Percentiles rank a stretch among this genome's conserved stretches.
These are phyloP conservation scores for Xerocomellus amylosporus DNA, from an alignment of 768 basidiomycete species.

Conservation along the genomic window DNA sequence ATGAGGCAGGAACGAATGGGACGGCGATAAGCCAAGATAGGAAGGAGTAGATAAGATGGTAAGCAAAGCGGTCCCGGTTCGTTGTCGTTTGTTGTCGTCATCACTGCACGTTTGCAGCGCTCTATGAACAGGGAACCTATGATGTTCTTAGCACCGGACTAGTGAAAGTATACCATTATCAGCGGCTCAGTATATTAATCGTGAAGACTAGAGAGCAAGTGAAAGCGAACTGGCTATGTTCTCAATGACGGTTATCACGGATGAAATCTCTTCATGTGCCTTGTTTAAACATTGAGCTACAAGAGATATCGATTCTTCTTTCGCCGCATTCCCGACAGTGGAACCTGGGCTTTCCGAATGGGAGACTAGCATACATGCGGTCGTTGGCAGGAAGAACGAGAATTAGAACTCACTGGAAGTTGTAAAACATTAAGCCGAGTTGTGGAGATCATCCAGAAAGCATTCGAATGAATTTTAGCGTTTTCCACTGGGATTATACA, in stretches of 20 bases:
- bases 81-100: too few species aligned
- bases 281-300: slow-evolving; percentile 75
- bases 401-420: slow-evolving; percentile 71
- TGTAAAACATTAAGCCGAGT: slow-evolving; percentile 71
- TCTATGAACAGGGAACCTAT: slow-evolving; percentile 72
- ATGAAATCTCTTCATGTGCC: slow-evolving; percentile 60
- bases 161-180: neutral
- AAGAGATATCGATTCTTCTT: slow-evolving; percentile 55
- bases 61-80: too few species aligned
- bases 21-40: too few species aligned
- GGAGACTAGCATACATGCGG: neutral
- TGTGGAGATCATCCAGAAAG: slow-evolving; percentile 78
- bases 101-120: too few species aligned
- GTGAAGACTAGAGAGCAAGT: neutral
- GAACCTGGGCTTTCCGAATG: slow-evolving; percentile 65
- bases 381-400: neutral
- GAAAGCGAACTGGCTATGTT: slow-evolving; percentile 61
- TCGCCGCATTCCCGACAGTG: slow-evolving; percentile 65
- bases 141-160: slow-evolving; percentile 81
- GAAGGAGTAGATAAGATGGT: too few species aligned
- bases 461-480: slow-evolving; percentile 72
- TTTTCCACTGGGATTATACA: slow-evolving; percentile 44
- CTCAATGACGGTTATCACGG: slow-evolving; percentile 68
- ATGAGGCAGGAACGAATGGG: too few species aligned
- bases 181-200: neutral